phyloP scores from a whole-genome alignment of 129 eudicot species.

The Apium graveolens region DNA sequence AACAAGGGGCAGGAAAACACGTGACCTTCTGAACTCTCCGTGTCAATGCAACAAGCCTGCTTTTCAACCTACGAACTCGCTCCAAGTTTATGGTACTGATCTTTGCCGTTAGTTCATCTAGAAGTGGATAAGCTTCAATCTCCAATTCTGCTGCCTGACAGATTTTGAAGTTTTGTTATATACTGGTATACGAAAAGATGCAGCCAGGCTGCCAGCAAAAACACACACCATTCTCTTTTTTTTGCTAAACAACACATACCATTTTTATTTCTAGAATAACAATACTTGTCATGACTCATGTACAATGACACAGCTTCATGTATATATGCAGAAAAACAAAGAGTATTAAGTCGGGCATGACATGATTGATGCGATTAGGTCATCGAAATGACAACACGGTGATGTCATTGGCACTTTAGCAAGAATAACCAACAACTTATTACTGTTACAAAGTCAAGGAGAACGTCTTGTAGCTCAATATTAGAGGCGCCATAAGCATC shows the following conservation, averaged over 20 bases:
- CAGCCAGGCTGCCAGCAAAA: background rate
- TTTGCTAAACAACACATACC: no score
- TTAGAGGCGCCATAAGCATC: conserved; percentile 40
- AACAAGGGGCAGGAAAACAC: background rate
- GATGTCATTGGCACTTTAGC: background rate
- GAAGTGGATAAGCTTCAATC: conserved; percentile 86
- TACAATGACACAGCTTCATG: background rate
- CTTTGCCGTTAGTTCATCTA: conserved; percentile 91
- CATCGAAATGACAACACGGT: background rate
- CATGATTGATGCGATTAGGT: background rate
- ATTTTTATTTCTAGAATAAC: background rate
- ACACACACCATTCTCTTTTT: background rate
- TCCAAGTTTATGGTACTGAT: conserved; percentile 88
- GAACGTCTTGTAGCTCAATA: background rate
- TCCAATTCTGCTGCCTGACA: conserved; percentile 81
- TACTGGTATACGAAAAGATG: background rate
- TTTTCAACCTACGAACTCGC: conserved; percentile 83
- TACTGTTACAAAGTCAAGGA: background rate
- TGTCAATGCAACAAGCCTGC: conserved; percentile 89
- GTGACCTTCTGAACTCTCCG: conserved; percentile 88
- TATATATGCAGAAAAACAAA: background rate
- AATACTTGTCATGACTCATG: background rate
- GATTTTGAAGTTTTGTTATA: conserved; percentile 6
- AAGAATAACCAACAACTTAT: background rate
- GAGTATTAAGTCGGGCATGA: background rate